Evolutionary conservation across 2,329 filamentous ascomycete species (phyloP).

Genomic region (Fusarium redolens): DNA sequence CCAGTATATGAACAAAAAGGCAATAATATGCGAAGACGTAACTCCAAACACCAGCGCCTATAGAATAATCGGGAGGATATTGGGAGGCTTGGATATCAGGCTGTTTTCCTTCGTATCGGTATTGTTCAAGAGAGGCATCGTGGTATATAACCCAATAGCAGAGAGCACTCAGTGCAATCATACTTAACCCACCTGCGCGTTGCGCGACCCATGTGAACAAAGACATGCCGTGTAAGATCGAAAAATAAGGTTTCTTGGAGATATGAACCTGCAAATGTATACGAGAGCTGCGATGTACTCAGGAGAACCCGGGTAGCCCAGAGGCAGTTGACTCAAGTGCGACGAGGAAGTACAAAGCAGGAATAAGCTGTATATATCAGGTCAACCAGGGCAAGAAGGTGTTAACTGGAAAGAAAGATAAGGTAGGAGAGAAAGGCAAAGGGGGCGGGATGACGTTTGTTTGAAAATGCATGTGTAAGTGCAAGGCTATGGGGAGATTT

Average conservation of each 20-base stretch:
- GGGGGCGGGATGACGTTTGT: neutral
- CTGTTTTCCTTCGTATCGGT: constrained; percentile 58
- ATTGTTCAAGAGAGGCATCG: constrained; percentile 58
- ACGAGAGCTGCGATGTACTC: neutral
- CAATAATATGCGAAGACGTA: constrained; percentile 72
- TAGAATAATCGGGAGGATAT: constrained; percentile 46
- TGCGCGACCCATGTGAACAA: constrained; percentile 65
- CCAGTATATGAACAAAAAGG: constrained; percentile 71
- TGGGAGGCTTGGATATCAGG: constrained; percentile 49
- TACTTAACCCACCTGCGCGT: constrained; percentile 66
- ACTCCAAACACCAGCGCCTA: constrained; percentile 63
- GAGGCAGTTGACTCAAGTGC: neutral
- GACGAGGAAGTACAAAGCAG: neutral
- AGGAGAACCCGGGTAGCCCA: neutral
- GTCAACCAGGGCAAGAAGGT: neutral
- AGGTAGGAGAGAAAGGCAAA: neutral
- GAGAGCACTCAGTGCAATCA: constrained; percentile 60
- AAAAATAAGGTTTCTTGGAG: neutral
- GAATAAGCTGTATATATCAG: neutral
- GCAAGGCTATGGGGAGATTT: constrained; percentile 1
- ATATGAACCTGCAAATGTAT: neutral
- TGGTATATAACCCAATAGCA: constrained; percentile 67
- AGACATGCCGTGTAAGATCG: constrained; percentile 55
- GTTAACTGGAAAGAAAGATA: neutral
- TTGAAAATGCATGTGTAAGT: constrained; percentile 1